Evolutionary conservation across 352 stramenopile species (phyloP), one percentile per base, ranked within the genome.

Genomic region (Phytopythium boreale): DNA sequence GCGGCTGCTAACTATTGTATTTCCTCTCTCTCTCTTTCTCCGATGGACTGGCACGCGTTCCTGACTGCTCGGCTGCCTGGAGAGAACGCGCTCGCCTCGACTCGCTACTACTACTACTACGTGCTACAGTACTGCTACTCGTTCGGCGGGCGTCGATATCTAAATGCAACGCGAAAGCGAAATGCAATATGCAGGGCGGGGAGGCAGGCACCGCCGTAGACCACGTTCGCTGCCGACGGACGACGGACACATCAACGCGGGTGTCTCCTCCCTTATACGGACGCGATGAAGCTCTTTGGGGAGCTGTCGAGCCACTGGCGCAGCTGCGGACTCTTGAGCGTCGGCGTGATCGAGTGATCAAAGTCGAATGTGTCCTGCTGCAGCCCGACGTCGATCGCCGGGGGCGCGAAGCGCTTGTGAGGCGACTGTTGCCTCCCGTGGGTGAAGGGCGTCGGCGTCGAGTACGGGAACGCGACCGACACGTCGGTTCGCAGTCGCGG

Each of bases 351-450:
- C 14, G 84, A 92, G 51, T 92, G 80, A 56, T 95, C 87, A 49
- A 95, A 92, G 59, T 92, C 87, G 46, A 95, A 93, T 24, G 80
- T 88, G 58, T 95, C 87, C 46, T 93, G 84, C 59, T 91, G 84
- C 46, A 92, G 60, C 6, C 80, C 80, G 2, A 95, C 84, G 58
- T 95, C 87, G 49, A 95, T 91, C 58, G 82, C 79, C 20, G 86
- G 86, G 34, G 84, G 80, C 11, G 73, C 66, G 62, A 88, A 91
- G 2, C 82, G 83, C 68, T 95, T 95, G 71, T 90, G 82, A 0
- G 79, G 80, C 20, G 81, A 90, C 26, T 76, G 72, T 59, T 88
- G 79, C 19, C 75, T 62, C 43, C 70, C 68, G 43, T 80, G 69
- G 2, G 64, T 77, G 56, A 84, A 90, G 5, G 69, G 79, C 12